Base-by-base conservation (phyloP, 768 basidiomycete genomes). In the Suillus alpinus region DNA sequence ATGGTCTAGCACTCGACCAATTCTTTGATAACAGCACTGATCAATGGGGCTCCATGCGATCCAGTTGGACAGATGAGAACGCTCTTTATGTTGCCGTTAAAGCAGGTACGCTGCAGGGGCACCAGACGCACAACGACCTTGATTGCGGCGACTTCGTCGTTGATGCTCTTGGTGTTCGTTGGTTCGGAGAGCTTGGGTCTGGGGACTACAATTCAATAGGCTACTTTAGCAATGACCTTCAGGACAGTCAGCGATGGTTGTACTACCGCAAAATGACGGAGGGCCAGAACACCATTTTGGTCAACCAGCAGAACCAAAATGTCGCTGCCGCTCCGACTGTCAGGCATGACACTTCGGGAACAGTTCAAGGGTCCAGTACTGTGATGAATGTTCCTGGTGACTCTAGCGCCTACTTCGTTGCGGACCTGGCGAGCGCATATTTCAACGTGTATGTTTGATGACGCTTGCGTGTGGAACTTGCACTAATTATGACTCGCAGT, bases 181-280 rank as follows among this genome's bases (percentile, higher is more conserved):
- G 92, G 93, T 92, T 92, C 55, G 96, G 97, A 61, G 96, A 98
- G 68, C 84, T 94, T 50, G 96, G 97, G 5, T 92, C 89, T 6
- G 94, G 82, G 4, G 85, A 99, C 71, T 99, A 99, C 72, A 73
- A 83, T 40, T 79, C 93, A 2, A 69, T 75, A 2, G 80, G 81
- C 40, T 98, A 98, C 79, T 99, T 99, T 80, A 77, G 73, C 34
- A 84, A 72, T 60, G 93, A 92, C 65, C 70, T 73, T 0, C 94
- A 96, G 72, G 76, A 79, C 61, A 82, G 86, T 51, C 71, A 77
- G 26, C 83, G 96, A 58, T 98, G 95, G 95, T 68, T 83, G 63
- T 98, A 97, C 78, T 99, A 97, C 81, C 84, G 95, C 71, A 98
- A 95, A 81, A 86, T 88, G 77, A 97, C 96, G 4, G 94, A 96